phyloP scores from a whole-genome alignment of 768 basidiomycete species.

The Russula brevipes region DNA sequence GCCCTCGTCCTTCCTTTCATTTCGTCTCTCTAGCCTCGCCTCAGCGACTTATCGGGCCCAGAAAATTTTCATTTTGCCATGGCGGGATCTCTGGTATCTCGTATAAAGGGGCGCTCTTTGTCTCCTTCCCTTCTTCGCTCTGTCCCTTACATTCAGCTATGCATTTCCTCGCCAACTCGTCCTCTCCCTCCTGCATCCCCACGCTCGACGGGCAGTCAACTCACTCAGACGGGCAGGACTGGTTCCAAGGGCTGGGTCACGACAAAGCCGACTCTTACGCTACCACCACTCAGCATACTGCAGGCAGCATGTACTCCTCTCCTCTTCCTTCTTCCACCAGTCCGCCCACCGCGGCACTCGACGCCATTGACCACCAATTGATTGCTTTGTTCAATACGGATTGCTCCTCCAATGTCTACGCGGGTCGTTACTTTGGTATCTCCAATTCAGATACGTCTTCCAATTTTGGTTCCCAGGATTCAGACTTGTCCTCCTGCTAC shows the following conservation, averaged over 20 bases:
- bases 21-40: not conserved
- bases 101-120: not conserved
- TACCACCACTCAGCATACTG: not conserved
- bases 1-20: no score
- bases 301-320: constrained; percentile 8
- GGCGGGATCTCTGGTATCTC: constrained; percentile 2
- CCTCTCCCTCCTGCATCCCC: not conserved
- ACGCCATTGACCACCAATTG: constrained; percentile 1
- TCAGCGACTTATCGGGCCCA: not conserved
- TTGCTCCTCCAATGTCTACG: not conserved
- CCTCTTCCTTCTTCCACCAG: constrained; percentile 1
- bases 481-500: not conserved
- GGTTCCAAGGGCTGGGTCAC: not conserved
- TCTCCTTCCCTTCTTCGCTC: not conserved
- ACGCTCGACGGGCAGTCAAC: not conserved
- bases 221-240: not conserved
- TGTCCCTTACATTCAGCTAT: not conserved
- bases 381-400: not conserved
- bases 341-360: not conserved
- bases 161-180: not conserved
- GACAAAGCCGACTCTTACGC: not conserved
- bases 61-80: not conserved
- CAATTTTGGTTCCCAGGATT: not conserved
- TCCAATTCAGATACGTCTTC: not conserved
- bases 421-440: not conserved